Percentiles rank a stretch among this genome's conserved stretches.
Evolutionary conservation across 2,329 filamentous ascomycete species (phyloP).

Genomic region (Leptographium radiaticola): DNA sequence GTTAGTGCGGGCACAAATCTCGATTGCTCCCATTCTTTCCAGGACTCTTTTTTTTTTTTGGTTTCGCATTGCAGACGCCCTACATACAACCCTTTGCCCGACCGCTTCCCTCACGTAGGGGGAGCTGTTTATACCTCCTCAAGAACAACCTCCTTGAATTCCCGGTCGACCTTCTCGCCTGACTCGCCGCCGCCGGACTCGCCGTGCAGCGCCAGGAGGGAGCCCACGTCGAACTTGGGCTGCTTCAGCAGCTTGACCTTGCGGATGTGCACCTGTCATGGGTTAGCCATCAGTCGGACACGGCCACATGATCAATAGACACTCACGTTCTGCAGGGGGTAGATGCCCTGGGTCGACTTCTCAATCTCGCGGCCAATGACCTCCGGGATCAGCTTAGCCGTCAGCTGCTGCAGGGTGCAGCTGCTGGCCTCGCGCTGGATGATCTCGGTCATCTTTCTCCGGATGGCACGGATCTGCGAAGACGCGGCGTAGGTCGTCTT

Average conservation of each 20-base stretch:
- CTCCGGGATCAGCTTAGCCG: constrained; percentile 97
- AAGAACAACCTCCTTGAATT: constrained; percentile 98
- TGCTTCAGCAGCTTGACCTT: constrained; percentile 99
- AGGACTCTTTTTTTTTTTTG: constrained; percentile 1
- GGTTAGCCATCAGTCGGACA: constrained; percentile 1
- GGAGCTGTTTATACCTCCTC: constrained; percentile 68
- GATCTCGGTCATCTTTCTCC: constrained; percentile 99
- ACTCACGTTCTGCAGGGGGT: constrained; percentile 94
- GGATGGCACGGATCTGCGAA: constrained; percentile 94
- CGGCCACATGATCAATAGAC: background rate
- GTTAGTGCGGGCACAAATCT: background rate
- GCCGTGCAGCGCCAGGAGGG: constrained; percentile 91
- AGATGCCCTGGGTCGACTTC: constrained; percentile 99
- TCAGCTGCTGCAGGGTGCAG: constrained; percentile 93
- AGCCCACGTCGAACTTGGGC: constrained; percentile 98
- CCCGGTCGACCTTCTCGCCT: constrained; percentile 95
- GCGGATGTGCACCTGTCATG: constrained; percentile 82
- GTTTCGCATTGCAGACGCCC: background rate
- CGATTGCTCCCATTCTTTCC: background rate
- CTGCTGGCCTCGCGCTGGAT: constrained; percentile 89
- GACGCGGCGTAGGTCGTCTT: constrained; percentile 98
- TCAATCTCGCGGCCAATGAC: constrained; percentile 99
- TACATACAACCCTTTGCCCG: background rate
- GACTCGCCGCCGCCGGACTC: constrained; percentile 93
- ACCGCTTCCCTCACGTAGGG: constrained; percentile 2